These are phyloP conservation scores for Leishmania gerbilli DNA, from an alignment of 208 protist genomes.

Conservation along the genomic window DNA sequence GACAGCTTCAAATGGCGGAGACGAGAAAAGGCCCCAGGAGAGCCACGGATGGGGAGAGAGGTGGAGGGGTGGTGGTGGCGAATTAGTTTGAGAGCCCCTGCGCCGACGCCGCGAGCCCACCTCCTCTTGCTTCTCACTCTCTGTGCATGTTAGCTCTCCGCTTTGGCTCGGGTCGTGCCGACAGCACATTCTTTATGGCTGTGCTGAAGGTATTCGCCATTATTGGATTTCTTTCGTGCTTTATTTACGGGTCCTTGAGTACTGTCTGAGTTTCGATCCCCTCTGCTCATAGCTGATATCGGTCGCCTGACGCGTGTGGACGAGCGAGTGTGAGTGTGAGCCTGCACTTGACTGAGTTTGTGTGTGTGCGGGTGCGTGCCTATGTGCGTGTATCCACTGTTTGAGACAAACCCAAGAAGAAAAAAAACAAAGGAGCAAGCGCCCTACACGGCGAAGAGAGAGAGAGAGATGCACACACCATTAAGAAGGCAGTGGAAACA, in stretches of 20 bases:
- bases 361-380: background rate
- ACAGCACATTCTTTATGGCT: background rate
- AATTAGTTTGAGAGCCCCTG: background rate
- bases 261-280: background rate
- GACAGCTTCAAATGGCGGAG: background rate
- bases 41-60: constrained; percentile 2
- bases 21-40: background rate
- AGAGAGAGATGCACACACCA: background rate
- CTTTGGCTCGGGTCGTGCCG: background rate
- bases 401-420: background rate
- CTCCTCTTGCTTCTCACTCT: background rate
- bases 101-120: background rate
- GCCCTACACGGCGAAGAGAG: background rate
- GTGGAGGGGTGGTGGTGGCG: background rate
- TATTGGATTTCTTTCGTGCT: background rate
- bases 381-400: background rate
- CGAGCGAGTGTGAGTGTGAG: background rate
- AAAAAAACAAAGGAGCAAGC: background rate
- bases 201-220: background rate
- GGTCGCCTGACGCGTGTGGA: background rate
- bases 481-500: background rate
- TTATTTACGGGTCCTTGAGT: background rate
- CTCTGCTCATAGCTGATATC: background rate
- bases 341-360: too few relatives aligned
- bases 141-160: background rate